A percentile compares a stretch with the other conserved stretches of the same genome.
Evolutionary conservation across 257 asterid species (phyloP).

Genomic region (Nicotiana undulata): DNA sequence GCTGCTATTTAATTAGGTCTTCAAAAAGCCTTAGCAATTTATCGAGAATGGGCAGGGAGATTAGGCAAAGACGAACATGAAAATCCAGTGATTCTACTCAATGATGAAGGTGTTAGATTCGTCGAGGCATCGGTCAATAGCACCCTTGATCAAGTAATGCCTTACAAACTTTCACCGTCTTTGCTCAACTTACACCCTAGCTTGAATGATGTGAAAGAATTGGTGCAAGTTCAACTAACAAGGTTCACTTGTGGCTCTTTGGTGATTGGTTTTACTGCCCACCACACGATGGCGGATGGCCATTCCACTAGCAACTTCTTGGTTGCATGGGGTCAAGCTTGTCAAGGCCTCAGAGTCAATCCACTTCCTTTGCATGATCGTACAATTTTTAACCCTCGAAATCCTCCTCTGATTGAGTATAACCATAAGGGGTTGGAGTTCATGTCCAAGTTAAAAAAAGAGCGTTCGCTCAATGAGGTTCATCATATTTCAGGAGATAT

Average conservation of each 20-base stretch:
- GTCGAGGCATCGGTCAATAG: conserved; percentile 60
- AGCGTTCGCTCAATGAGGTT: conserved; percentile 25
- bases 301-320: conserved; percentile 54
- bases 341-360: conserved; percentile 31
- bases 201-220: conserved; percentile 40
- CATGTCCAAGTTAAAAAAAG: conserved; percentile 20
- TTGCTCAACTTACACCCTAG: conserved; percentile 53
- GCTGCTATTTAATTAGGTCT: conserved; percentile 44
- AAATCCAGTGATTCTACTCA: conserved; percentile 36
- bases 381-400: conserved; percentile 38
- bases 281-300: conserved; percentile 67
- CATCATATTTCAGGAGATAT: conserved; percentile 28
- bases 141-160: conserved; percentile 32
- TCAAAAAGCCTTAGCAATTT: conserved; percentile 39
- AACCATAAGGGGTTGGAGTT: conserved; percentile 66
- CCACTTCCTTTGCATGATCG: conserved; percentile 53
- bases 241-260: conserved; percentile 71
- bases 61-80: conserved; percentile 35
- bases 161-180: conserved; percentile 36
- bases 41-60: conserved; percentile 73
- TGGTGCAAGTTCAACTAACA: conserved; percentile 67
- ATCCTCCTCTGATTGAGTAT: conserved; percentile 36
- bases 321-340: conserved; percentile 77
- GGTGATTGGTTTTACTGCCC: conserved; percentile 66
- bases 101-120: conserved; percentile 62